Evolutionary conservation across 2,329 filamentous ascomycete genomes (phyloP).

Genomic region (Alternaria sp.): DNA sequence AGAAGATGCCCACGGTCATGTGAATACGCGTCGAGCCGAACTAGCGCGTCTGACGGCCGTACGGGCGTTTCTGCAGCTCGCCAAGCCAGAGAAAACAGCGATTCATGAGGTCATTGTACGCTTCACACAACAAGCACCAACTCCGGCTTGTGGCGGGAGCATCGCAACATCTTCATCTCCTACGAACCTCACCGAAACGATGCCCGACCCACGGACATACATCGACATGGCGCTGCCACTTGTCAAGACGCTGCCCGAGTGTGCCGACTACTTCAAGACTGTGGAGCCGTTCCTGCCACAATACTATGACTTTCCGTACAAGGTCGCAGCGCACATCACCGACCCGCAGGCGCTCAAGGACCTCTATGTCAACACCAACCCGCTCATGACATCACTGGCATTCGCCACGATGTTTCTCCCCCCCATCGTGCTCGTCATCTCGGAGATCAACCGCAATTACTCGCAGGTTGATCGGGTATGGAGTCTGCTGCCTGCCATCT

Average conservation of each 20-base stretch:
- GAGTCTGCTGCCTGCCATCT: conserved; percentile 88
- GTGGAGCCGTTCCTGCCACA: conserved; percentile 80
- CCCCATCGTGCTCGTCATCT: conserved; percentile 74
- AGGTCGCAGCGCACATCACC: conserved; percentile 64
- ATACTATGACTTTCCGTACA: conserved; percentile 58
- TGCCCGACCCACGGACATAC: conserved; percentile 56
- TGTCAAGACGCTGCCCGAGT: conserved; percentile 75
- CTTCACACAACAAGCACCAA: conserved; percentile 11
- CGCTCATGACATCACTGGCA: conserved; percentile 76
- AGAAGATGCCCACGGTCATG: conserved; percentile 35
- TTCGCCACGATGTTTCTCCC: conserved; percentile 75
- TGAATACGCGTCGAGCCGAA: conserved; percentile 46
- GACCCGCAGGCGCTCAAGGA: conserved; percentile 69
- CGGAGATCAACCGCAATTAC: conserved; percentile 91
- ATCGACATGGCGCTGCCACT: conserved; percentile 66
- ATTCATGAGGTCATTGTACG: conserved; percentile 42
- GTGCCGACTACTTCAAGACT: conserved; percentile 76
- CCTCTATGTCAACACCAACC: conserved; percentile 86
- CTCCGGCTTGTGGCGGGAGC: conserved; percentile 1
- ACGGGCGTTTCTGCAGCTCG: conserved; percentile 24
- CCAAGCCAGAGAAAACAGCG: conserved; percentile 25
- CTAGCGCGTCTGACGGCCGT: conserved; percentile 31
- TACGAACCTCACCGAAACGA: conserved; percentile 16
- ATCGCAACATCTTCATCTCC: conserved; percentile 12
- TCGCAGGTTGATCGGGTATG: conserved; percentile 95